Evolutionary conservation across 1,284 basidiomycete genomes (phyloP), one percentile per base, ranked within the genome.

Genomic region (Testicularia cyperi): DNA sequence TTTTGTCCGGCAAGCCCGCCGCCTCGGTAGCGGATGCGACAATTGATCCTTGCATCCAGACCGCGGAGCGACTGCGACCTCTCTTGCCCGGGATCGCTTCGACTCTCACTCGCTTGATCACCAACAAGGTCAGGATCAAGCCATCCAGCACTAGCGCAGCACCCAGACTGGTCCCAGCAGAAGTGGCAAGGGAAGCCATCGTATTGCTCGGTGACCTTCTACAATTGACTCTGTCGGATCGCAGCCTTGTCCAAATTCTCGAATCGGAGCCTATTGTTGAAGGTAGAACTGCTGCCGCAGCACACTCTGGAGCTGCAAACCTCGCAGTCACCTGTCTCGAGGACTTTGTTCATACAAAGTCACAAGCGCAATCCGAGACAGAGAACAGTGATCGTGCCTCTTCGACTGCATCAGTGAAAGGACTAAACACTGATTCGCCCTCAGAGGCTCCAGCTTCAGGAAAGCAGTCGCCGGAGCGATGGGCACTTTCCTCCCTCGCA

Each of bases 71-170:
- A 3, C 38, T 62, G 1, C 53, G 58, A 1, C 53, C 53, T 0
- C 35, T 62, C 2, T 22, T 62, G 1, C 58, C 58, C 2, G 58
- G 58, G 6, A 48, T 56, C 32, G 48, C 58, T 4, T 56, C 53
- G 0, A 48, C 53, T 5, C 45, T 62, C 3, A 62, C 58, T 10
- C 52, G 58, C 3, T 31, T 62, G 12, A 38, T 44, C 8, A 53
- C 53, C 9, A 53, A 48, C 30, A 35, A 44, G 4, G 18, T 42
- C 29, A 52, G 53, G 35, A 21, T 38, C 8, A 46, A 37, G 33
- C 32, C 25, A 6, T 43, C 33, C 8, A 25, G 33, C 4, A 14
- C 7, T 0, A 42, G 38, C 29, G 31, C 20, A 8, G 49, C 32
- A 13, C 13, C 38, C 5, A 35, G 15, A 20, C 8, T 8, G 6